Evolutionary conservation across 106 monocot species (phyloP).

Genomic region (Chionographis japonica): DNA sequence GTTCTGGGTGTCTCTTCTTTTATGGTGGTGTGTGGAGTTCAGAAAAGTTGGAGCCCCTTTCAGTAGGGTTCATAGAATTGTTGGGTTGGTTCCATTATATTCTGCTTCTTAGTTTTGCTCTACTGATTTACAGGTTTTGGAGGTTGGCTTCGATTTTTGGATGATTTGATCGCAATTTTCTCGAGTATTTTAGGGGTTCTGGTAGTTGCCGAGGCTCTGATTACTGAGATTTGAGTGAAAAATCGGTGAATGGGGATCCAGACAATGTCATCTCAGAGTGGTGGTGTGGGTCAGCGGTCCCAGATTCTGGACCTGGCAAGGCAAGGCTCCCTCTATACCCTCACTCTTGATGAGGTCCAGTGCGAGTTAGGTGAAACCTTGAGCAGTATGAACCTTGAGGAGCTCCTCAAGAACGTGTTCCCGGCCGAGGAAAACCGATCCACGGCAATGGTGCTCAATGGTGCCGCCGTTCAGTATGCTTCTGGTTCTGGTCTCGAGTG

Average conservation of each 20-base stretch:
- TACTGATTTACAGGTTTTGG: too few species aligned
- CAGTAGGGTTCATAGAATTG: too few species aligned
- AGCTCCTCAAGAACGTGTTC: constrained; percentile 56
- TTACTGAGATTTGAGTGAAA: neutral
- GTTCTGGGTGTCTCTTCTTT: too few species aligned
- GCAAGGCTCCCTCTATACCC: constrained; percentile 59
- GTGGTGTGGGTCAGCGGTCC: constrained; percentile 19
- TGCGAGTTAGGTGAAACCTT: constrained; percentile 66
- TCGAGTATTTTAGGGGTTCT: neutral
- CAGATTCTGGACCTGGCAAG: constrained; percentile 36
- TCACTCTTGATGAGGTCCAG: constrained; percentile 78
- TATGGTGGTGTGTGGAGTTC: too few species aligned
- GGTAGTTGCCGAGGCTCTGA: neutral
- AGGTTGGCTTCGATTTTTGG: too few species aligned
- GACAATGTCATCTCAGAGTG: constrained; percentile 52
- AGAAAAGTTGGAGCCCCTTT: too few species aligned
- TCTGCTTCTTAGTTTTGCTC: too few species aligned
- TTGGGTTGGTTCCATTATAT: too few species aligned
- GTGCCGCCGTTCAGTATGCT: constrained; percentile 10
- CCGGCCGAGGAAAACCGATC: constrained; percentile 35
- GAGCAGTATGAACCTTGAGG: constrained; percentile 84
- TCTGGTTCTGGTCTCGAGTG: constrained; percentile 37
- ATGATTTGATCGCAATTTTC: neutral
- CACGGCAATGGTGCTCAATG: constrained; percentile 6
- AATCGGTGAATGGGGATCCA: constrained; percentile 31